These are phyloP conservation scores for Blastobotrys malaysiensis DNA, from an alignment of 1,139 yeast genomes.

Conservation along the genomic window DNA sequence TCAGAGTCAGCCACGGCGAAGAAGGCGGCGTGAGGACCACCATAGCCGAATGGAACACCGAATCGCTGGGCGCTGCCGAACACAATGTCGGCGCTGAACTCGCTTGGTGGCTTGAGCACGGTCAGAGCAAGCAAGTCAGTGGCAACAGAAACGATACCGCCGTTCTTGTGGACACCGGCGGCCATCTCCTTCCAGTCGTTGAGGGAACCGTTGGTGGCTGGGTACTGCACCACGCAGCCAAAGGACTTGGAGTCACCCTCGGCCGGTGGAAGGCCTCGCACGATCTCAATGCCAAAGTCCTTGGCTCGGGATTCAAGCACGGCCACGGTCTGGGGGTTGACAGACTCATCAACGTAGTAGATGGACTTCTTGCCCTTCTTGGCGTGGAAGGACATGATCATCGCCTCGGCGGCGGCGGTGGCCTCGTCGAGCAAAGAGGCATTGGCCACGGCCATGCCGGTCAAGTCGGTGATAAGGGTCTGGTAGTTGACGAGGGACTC, in stretches of 20 bases:
- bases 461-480: constrained; percentile 79
- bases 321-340: constrained; percentile 81
- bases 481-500: constrained; percentile 87
- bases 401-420: constrained; percentile 97
- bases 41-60: constrained; percentile 96
- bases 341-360: constrained; percentile 67
- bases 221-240: constrained; percentile 88
- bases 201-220: constrained; percentile 79
- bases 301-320: constrained; percentile 76
- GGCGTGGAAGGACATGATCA: constrained; percentile 73
- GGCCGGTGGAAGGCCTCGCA: constrained; percentile 47
- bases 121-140: constrained; percentile 88
- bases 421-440: constrained; percentile 95
- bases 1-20: constrained; percentile 75
- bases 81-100: constrained; percentile 88
- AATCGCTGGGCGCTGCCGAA: constrained; percentile 92
- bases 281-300: constrained; percentile 64
- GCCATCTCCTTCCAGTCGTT: constrained; percentile 51
- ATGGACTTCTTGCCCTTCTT: constrained; percentile 60
- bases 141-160: constrained; percentile 78
- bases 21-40: constrained; percentile 99
- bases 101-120: constrained; percentile 73
- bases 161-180: constrained; percentile 59
- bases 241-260: constrained; percentile 45
- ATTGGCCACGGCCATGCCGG: constrained; percentile 89